phyloP scores from a whole-genome alignment of 768 basidiomycete species.

The Collybia sp. region DNA sequence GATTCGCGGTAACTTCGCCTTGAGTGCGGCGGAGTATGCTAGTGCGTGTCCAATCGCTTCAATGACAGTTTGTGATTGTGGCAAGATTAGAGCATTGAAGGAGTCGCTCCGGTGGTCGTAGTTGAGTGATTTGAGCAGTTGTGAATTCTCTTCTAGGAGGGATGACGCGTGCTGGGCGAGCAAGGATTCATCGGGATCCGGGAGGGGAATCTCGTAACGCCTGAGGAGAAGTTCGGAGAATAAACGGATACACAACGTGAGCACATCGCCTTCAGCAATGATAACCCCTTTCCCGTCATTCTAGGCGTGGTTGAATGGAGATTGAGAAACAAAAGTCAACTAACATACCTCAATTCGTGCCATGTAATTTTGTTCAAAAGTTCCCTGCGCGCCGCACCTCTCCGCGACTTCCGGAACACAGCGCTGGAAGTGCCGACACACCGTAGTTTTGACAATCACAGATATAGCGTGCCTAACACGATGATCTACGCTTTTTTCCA shows the following conservation, averaged over 20 bases:
- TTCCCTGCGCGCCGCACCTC: constrained; percentile 63
- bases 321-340: constrained; percentile 2
- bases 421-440: constrained; percentile 49
- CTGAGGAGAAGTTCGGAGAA: constrained; percentile 55
- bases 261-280: constrained; percentile 52
- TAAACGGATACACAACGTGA: constrained; percentile 49
- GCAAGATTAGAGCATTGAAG: constrained; percentile 52
- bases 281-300: constrained; percentile 53
- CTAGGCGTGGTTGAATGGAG: constrained; percentile 17
- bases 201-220: constrained; percentile 47
- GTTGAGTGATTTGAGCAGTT: constrained; percentile 28
- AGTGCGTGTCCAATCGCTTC: constrained; percentile 63
- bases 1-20: constrained; percentile 35
- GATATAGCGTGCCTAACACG: constrained; percentile 53
- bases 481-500: constrained; percentile 32
- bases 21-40: constrained; percentile 50
- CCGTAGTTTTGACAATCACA: constrained; percentile 50
- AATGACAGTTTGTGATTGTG: constrained; percentile 45
- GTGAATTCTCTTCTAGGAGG: constrained; percentile 41
- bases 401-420: constrained; percentile 52
- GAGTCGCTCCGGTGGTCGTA: constrained; percentile 44
- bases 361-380: constrained; percentile 61
- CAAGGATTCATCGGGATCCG: constrained; percentile 43
- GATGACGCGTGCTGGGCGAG: constrained; percentile 46
- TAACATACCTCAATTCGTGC: constrained; percentile 42